Evolutionary conservation across 2,329 filamentous ascomycete species (phyloP), one percentile per base, ranked within the genome.

Genomic region (Diplodia sapinea): DNA sequence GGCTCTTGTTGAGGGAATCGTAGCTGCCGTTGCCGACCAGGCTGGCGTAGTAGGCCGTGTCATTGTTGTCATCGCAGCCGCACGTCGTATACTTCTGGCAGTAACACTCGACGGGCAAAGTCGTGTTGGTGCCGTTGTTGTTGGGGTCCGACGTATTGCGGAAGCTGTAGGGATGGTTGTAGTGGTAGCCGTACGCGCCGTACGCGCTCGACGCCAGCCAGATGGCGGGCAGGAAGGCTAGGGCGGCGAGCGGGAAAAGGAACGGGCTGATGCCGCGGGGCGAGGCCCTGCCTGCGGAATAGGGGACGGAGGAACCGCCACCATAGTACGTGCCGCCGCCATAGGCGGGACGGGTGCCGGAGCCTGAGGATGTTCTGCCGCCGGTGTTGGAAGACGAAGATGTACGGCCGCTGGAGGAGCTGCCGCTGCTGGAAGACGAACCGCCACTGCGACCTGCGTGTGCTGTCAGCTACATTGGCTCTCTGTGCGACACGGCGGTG

Each of bases 31-130:
- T 82, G 5, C 78, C 77, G 52, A 94, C 82, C 11, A 94, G 74
- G 9, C 85, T 82, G 70, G 86, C 79, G 68, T 91, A 79, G 75
- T 89, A 91, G 8, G 43, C 26, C 0, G 82, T 79, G 71, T 87
- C 82, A 68, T 84, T 82, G 72, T 88, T 89, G 66, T 91, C 88
- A 69, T 94, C 91, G 74, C 91, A 93, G 6, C 87, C 85, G 73
- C 91, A 93, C 20, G 82, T 80, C 20, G 74, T 77, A 71, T 84
- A 84, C 67, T 83, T 73, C 69, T 84, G 83, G 78, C 90, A 92
- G 31, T 87, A 77, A 74, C 90, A 92, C 3, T 80, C 75, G 1
- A 91, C 86, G 0, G 86, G 84, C 68, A 87, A 83, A 9, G 82
- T 87, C 81, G 88, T 85, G 81, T 87, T 88, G 73, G 73, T 70